Evolutionary conservation across 2,329 filamentous ascomycete species (phyloP), one percentile per base, ranked within the genome.

Genomic region (Penicillium sclerotigenum): DNA sequence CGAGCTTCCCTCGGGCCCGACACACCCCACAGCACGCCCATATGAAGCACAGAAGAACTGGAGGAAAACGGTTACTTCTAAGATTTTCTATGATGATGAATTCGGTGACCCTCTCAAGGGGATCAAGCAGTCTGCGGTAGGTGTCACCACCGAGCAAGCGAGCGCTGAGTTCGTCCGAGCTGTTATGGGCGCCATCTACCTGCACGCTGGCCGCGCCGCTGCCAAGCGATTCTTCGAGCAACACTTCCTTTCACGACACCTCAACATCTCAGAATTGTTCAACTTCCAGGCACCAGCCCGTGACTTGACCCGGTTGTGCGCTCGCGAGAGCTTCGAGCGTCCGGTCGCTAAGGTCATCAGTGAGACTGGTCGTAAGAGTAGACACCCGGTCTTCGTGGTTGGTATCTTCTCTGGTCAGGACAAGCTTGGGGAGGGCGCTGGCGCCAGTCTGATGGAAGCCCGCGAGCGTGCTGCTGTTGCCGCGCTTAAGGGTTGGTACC

Each of bases 401-500:
- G 94, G 93, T 56, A 92, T 99, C 59, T 99, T 89, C 79, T 95
- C 89, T 64, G 94, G 93, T 49, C 80, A 82, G 58, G 92, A 99
- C 72, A 93, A 94, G 81, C 81, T 99, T 40, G 94, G 93, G 54
- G 93, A 99, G 78, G 94, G 87, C n/a, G 82, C 87, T 20, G 94
- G 89, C 24, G 79, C 87, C 47, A 92, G 84, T 73, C 79, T 97
- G 54, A 81, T 91, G 63, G 84, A 91, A 67, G 93, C 89, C 31
- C 85, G 90, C 61, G 81, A 84, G 61, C 84, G 90, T 72, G 94
- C 94, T 20, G 86, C 90, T 36, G 92, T 95, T 68, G 87, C 88
- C 60, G 87, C 91, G 18, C 80, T 99, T 69, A 96, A 96, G 81
- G 82, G 87, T 6, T 99, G 94, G 94, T 99, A 99, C 75, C 80